phyloP scores from a whole-genome alignment of 768 basidiomycete genomes.

The Hemileccinum impolitum region DNA sequence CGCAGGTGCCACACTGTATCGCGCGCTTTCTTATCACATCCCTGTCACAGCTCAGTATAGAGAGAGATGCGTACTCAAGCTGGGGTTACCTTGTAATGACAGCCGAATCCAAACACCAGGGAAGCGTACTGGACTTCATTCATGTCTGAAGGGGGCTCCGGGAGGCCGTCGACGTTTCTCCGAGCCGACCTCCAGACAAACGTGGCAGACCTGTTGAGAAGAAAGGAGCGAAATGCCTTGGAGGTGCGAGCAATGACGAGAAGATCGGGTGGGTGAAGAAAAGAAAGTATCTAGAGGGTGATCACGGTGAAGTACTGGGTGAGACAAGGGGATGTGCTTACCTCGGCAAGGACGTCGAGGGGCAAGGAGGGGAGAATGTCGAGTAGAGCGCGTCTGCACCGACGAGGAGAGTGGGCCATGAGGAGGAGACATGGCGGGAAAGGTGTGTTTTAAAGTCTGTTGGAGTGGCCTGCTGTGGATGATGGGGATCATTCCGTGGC shows the following conservation, averaged over 20 bases:
- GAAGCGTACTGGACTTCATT: constrained; percentile 49
- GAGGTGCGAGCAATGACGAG: constrained; percentile 44
- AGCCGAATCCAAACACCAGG: constrained; percentile 45
- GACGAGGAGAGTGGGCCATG: constrained; percentile 8
- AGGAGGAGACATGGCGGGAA: not conserved
- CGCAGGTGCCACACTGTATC: constrained; percentile 33
- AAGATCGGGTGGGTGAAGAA: constrained; percentile 44
- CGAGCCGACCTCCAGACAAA: constrained; percentile 35
- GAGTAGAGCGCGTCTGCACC: constrained; percentile 17
- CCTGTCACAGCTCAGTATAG: constrained; percentile 15
- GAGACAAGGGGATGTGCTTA: not conserved
- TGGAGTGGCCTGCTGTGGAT: not conserved
- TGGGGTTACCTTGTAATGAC: constrained; percentile 33
- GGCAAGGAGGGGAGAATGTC: constrained; percentile 35
- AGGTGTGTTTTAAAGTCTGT: too few species aligned
- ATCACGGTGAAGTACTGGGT: not conserved
- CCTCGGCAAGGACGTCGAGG: constrained; percentile 30
- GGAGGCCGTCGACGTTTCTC: constrained; percentile 37
- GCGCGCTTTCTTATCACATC: constrained; percentile 21
- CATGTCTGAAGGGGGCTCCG: constrained; percentile 44
- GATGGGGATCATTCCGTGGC: not conserved
- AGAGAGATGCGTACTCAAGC: not conserved
- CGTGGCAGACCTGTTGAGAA: constrained; percentile 32
- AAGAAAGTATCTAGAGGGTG: constrained; percentile 38
- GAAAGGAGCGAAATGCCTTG: constrained; percentile 37